Base-by-base conservation (phyloP, 176 grass and related monocot genomes). In the Aegilops longissima region DNA sequence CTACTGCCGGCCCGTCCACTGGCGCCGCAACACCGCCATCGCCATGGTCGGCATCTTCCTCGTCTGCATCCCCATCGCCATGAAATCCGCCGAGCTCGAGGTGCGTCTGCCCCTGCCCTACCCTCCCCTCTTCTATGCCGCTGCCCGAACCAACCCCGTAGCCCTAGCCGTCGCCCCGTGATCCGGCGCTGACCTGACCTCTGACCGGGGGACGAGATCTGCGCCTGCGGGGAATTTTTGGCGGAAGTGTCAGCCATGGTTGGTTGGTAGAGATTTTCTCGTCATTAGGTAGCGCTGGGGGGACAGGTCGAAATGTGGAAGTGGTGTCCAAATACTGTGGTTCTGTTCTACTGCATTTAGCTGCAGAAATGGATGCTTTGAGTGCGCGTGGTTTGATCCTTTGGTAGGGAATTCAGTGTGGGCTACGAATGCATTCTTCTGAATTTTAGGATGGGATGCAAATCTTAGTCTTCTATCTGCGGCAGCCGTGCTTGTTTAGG, bases 61-160 rank as follows among this genome's bases (percentile, higher is more conserved):
- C 73, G 23, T 99, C 80, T 99, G 97, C 85, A 96, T 99, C 83
- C 97, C 97, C 36, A 91, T 99, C 82, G 92, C 94, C 77, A 93
- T 97, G 82, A 99, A 99, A 65, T 99, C 97, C 23, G 97, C 94
- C 36, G 94, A 99, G 89, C 92, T 99, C 3, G 97, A 99, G 97
- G 97, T 99, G 16, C 18, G 7, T 36, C 0, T 5, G 8, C 17
- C 8, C 34, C 67, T 54, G 47, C 4, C 47, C 47, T 16, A 0
- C 47, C 12, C 5, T 5, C 3, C 23, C 7, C 24, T 51, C 35
- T 1, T 47, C n/a, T n/a, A 0, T 9, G 45, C 63, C 31, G 4
- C 36, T 20, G 12, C 11, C 16, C 8, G 35, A 66, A 3, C 21
- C 45, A 24, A 24, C 16, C 16, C 23, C 45, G 36, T 42, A 23